Percentiles rank a stretch among this genome's conserved stretches.
phyloP scores from a whole-genome alignment of 202 grass and related monocot species.

The Panicum virgatum region DNA sequence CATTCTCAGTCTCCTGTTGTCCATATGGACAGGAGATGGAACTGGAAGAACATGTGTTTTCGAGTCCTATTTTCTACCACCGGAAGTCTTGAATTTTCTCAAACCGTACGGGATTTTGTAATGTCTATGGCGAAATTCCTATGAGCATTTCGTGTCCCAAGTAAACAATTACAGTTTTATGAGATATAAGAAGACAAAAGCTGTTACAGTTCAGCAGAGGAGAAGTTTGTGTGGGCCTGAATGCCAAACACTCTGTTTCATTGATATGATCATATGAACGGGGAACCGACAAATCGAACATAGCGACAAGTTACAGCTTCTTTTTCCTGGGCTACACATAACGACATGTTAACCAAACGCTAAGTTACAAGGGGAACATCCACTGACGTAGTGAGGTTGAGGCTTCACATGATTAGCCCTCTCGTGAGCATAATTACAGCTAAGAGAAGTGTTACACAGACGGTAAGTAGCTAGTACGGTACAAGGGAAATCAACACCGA shows the following conservation, averaged over 20 bases:
- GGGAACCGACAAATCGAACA: neutral
- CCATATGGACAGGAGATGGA: neutral
- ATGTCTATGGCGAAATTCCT: neutral
- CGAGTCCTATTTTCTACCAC: neutral
- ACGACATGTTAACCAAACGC: slow-evolving; percentile 18
- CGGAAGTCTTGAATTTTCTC: too few species aligned
- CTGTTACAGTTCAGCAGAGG: neutral
- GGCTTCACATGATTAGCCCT: slow-evolving; percentile 45
- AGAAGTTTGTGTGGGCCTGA: neutral
- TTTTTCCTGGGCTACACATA: neutral
- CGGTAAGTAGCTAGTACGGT: neutral
- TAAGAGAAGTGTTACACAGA: neutral
- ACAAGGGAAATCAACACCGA: neutral
- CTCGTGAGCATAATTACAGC: slow-evolving; percentile 50
- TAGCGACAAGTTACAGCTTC: neutral
- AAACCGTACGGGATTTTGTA: neutral
- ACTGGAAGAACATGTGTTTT: neutral
- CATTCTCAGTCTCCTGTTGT: neutral
- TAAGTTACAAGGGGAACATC: neutral
- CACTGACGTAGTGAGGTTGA: slow-evolving; percentile 20
- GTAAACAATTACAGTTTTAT: neutral
- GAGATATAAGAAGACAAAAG: neutral
- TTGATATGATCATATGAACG: neutral
- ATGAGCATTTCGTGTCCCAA: neutral
- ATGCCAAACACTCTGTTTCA: neutral